Evolutionary conservation across 2,329 filamentous ascomycete species (phyloP).

Genomic region (Trichophyton schoenleinii): DNA sequence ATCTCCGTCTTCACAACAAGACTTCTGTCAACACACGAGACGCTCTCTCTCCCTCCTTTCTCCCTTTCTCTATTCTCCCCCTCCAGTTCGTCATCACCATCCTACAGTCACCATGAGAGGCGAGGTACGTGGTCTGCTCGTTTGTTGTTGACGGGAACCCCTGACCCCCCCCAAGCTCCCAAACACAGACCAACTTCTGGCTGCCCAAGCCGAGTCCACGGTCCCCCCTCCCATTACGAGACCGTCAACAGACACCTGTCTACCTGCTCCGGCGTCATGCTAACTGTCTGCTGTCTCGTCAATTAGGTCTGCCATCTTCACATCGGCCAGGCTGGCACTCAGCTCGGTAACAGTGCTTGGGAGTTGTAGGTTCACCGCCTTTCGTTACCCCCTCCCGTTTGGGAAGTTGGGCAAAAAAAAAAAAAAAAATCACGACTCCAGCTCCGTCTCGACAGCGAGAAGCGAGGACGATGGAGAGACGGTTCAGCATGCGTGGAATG

Average conservation of each 20-base stretch:
- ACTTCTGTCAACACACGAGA: constrained; percentile 2
- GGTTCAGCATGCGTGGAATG: background rate
- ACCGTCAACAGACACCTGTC: background rate
- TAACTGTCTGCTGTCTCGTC: background rate
- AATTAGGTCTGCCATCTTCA: constrained; percentile 52
- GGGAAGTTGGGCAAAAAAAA: background rate
- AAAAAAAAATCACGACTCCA: background rate
- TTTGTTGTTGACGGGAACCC: constrained; percentile 15
- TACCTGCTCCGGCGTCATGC: constrained; percentile 8
- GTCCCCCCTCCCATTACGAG: background rate
- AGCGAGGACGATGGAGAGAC: background rate
- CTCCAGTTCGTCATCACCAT: background rate
- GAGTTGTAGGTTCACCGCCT: constrained; percentile 45
- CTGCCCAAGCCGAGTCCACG: background rate
- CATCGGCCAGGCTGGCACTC: constrained; percentile 55
- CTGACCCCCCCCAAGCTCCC: constrained; percentile 11
- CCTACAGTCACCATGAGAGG: constrained; percentile 23
- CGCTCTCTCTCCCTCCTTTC: background rate
- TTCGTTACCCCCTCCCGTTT: background rate
- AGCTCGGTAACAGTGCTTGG: constrained; percentile 58
- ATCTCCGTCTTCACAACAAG: background rate
- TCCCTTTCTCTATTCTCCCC: background rate
- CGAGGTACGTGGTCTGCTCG: constrained; percentile 19
- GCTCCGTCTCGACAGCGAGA: no score
- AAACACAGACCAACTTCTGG: constrained; percentile 10